Conservation (phyloP, 306 rosid genomes). For the Cucurbita argyrosperma region DNA sequence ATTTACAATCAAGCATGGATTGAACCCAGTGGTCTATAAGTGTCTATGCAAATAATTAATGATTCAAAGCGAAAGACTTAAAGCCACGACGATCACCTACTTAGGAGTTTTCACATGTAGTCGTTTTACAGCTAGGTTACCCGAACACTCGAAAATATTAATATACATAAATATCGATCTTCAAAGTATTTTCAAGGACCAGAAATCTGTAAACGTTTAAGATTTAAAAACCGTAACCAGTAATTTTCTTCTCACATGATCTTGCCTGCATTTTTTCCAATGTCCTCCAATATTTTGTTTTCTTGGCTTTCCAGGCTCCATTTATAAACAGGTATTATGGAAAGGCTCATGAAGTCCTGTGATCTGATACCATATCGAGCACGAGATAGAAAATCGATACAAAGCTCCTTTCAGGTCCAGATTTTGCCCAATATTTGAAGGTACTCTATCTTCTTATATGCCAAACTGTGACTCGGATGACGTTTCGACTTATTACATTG, state of each 20-base stretch:
- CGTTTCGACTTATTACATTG: not conserved
- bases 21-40: not conserved
- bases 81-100: not conserved
- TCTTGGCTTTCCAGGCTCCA: conserved; percentile 29
- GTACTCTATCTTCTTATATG: not conserved
- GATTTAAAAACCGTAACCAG: not conserved
- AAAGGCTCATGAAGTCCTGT: conserved; percentile 74
- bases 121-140: too few relatives aligned
- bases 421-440: not conserved
- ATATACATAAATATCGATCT: too few relatives aligned
- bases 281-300: not conserved
- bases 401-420: not conserved
- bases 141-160: too few relatives aligned
- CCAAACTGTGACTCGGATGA: not conserved
- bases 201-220: too few relatives aligned
- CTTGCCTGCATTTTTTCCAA: not conserved
- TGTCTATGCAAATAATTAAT: not conserved
- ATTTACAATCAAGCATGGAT: not conserved
- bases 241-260: not conserved
- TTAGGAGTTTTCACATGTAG: not conserved
- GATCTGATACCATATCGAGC: conserved; percentile 2
- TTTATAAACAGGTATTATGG: conserved; percentile 83
- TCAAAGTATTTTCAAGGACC: too few relatives aligned
- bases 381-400: not conserved
- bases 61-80: not conserved